Conservation (phyloP, 192 early-diverging fungal genomes). For the Lobulomyces angularis region DNA sequence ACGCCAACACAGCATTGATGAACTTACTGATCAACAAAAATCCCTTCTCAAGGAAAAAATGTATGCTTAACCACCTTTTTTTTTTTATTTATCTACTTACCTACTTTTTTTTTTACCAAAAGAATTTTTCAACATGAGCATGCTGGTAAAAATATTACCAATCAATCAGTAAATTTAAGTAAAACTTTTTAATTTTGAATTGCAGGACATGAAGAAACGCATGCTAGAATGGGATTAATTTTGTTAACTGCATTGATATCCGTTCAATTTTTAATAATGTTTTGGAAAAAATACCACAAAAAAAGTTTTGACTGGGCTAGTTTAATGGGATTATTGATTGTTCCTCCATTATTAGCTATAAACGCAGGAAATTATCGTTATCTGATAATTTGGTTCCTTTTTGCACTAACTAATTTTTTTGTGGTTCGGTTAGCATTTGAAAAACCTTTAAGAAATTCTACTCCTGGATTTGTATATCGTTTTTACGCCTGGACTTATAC, state of each 20-base stretch:
- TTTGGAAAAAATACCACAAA: conserved; percentile 31
- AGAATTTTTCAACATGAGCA: no score
- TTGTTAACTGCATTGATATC: conserved; percentile 24
- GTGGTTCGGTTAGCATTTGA: conserved; percentile 24
- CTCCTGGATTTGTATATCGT: conserved; percentile 33
- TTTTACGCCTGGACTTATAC: conserved; percentile 32
- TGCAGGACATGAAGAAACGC: conserved; percentile 15
- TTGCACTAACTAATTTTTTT: conserved; percentile 22
- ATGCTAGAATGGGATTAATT: conserved; percentile 37
- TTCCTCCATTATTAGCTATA: conserved; percentile 26
- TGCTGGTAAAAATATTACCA: no score
- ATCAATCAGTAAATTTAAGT: no score
- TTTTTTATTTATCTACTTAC: no score
- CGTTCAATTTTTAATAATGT: conserved; percentile 27
- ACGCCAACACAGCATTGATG: no score
- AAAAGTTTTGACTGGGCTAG: conserved; percentile 27
- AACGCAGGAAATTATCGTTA: conserved; percentile 27
- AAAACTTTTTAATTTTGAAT: no score
- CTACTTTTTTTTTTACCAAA: no score
- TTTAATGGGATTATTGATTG: conserved; percentile 34
- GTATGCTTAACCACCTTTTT: no score
- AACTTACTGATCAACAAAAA: no score
- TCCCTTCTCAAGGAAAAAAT: no score
- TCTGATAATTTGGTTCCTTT: conserved; percentile 22
- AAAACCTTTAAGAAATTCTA: conserved; percentile 23